These are phyloP conservation scores for Fusarium sp. DNA, from an alignment of 2,329 filamentous ascomycete species.

Conservation along the genomic window DNA sequence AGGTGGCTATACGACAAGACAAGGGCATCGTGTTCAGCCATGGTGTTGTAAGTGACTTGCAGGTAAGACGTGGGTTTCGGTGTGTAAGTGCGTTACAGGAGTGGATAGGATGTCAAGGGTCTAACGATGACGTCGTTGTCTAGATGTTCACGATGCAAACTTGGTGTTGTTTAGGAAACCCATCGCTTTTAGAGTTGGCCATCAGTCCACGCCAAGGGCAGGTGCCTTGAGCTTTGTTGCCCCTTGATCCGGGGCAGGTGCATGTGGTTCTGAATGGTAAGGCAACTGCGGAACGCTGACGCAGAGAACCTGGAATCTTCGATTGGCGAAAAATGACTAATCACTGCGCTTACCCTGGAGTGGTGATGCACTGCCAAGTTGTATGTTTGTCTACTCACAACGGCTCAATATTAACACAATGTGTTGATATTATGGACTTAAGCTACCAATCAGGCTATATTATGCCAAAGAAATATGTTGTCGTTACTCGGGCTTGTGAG, in stretches of 20 bases:
- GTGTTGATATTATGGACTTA: not conserved
- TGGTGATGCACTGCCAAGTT: not conserved
- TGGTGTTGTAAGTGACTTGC: constrained; percentile 16
- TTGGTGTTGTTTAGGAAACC: not conserved
- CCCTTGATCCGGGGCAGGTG: constrained; percentile 16
- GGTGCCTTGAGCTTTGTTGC: constrained; percentile 39
- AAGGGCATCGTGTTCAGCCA: constrained; percentile 54
- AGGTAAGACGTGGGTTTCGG: constrained; percentile 1
- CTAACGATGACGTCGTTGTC: constrained; percentile 9
- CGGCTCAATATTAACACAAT: not conserved
- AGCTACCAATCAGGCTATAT: too few relatives aligned
- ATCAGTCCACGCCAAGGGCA: constrained; percentile 39
- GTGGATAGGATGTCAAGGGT: not conserved
- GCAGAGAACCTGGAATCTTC: constrained; percentile 43
- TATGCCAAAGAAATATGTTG: not conserved
- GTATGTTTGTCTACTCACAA: not conserved
- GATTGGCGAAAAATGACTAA: constrained; percentile 38
- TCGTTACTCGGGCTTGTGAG: constrained; percentile 50
- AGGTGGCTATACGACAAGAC: constrained; percentile 63
- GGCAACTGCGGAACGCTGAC: constrained; percentile 23
- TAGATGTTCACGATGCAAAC: not conserved
- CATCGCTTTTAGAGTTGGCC: not conserved
- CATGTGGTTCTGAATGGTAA: not conserved
- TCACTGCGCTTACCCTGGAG: not conserved
- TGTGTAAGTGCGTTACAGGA: not conserved